A percentile compares a stretch with the other conserved stretches of the same genome.
phyloP scores from a whole-genome alignment of 495 filamentous ascomycete genomes.

The Neurospora tetraspora region DNA sequence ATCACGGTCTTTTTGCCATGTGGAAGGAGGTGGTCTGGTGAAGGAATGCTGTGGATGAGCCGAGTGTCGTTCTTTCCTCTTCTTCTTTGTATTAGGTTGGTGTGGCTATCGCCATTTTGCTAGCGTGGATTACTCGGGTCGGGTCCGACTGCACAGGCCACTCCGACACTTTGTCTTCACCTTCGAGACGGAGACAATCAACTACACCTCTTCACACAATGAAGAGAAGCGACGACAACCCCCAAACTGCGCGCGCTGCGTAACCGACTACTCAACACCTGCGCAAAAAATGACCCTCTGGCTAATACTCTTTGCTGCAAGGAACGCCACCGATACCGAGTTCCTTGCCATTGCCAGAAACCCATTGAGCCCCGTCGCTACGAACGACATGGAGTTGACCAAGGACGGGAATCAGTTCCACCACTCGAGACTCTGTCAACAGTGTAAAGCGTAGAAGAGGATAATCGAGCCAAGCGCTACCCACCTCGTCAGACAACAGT shows the following conservation, averaged over 20 bases:
- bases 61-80: neutral
- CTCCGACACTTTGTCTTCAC: neutral
- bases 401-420: neutral
- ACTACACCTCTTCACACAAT: neutral
- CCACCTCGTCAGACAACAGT: neutral
- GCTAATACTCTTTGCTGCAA: neutral
- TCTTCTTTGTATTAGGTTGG: neutral
- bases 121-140: neutral
- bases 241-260: neutral
- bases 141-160: neutral
- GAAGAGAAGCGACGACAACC: neutral
- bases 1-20: neutral
- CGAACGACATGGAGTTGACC: neutral
- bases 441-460: neutral
- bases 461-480: neutral
- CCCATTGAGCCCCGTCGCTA: too few species aligned
- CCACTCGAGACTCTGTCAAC: neutral
- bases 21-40: neutral
- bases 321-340: neutral
- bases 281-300: neutral
- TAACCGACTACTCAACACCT: neutral
- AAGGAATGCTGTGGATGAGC: neutral
- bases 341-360: neutral
- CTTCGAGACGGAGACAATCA: neutral
- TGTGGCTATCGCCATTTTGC: too few species aligned